A percentile compares a stretch with the other conserved stretches of the same genome.
phyloP scores from a whole-genome alignment of 352 stramenopile species.

The Pythium myriotylum region DNA sequence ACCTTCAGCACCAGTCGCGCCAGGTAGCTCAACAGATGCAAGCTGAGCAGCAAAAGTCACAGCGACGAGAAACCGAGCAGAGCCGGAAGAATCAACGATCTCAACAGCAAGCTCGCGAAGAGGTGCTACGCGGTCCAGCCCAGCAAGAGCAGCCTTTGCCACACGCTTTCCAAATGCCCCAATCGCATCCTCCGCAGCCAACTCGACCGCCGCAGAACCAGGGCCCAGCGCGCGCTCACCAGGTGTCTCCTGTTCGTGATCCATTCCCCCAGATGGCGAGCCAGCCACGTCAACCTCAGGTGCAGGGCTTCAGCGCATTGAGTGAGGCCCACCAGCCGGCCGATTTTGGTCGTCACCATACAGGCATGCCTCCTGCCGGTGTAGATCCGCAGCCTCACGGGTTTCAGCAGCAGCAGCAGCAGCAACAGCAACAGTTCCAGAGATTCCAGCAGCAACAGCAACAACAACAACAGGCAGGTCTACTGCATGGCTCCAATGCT shows the following conservation, averaged over 20 bases:
- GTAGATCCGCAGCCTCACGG: constrained; percentile 8
- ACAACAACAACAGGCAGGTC: constrained; percentile 18
- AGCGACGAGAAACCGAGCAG: constrained; percentile 3
- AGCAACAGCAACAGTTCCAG: constrained; percentile 22
- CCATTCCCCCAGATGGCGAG: constrained; percentile 15
- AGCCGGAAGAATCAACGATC: constrained; percentile 16
- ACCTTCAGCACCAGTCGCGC: constrained; percentile 13
- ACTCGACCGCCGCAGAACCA: constrained; percentile 3
- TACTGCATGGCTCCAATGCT: constrained; percentile 12
- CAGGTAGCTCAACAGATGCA: constrained; percentile 3
- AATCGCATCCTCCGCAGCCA: constrained; percentile 2
- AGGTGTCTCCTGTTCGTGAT: constrained; percentile 21
- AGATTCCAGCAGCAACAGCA: constrained; percentile 10
- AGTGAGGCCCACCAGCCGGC: constrained; percentile 13
- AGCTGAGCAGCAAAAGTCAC: constrained; percentile 8
- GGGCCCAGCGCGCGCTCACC: constrained; percentile 7
- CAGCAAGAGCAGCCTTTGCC: constrained; percentile 8
- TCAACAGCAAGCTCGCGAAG: constrained; percentile 12
- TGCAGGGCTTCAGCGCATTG: constrained; percentile 14
- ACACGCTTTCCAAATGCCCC: constrained; percentile 17
- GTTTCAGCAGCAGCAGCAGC: constrained; percentile 21
- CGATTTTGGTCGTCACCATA: constrained; percentile 20
- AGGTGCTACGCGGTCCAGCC: constrained; percentile 1
- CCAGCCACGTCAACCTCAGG: constrained; percentile 6
- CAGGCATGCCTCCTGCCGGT: not conserved